Evolutionary conservation across 768 basidiomycete genomes (phyloP).

Genomic region (Phaeotremella skinneri): DNA sequence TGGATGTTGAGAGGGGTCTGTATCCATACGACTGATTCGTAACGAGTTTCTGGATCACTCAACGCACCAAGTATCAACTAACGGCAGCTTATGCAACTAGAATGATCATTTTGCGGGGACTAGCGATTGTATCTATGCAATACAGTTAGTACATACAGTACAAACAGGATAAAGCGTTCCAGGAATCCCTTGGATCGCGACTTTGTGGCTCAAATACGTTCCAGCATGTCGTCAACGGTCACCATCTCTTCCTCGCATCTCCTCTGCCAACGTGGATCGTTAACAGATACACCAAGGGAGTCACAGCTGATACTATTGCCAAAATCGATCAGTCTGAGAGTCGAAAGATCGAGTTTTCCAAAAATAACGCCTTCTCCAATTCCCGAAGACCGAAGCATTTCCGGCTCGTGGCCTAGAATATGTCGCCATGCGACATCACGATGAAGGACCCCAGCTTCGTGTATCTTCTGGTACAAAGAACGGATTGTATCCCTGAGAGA

Average conservation of each 20-base stretch:
- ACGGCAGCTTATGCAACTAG: too few relatives aligned
- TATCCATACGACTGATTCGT: too few relatives aligned
- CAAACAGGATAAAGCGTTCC: too few relatives aligned
- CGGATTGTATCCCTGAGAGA: neutral
- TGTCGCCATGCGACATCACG: neutral
- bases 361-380: neutral
- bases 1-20: too few relatives aligned
- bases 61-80: too few relatives aligned
- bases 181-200: too few relatives aligned
- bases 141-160: too few relatives aligned
- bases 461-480: neutral
- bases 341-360: neutral
- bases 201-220: too few relatives aligned
- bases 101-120: too few relatives aligned
- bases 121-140: too few relatives aligned
- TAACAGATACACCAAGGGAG: neutral
- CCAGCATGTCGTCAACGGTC: neutral
- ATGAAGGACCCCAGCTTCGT: neutral
- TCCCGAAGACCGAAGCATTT: neutral
- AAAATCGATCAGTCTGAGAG: neutral
- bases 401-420: neutral
- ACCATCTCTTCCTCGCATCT: neutral
- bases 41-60: too few relatives aligned
- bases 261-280: neutral
- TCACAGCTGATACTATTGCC: neutral